Conservation (phyloP, 768 basidiomycete species). For the Psilocybe cubensis region DNA sequence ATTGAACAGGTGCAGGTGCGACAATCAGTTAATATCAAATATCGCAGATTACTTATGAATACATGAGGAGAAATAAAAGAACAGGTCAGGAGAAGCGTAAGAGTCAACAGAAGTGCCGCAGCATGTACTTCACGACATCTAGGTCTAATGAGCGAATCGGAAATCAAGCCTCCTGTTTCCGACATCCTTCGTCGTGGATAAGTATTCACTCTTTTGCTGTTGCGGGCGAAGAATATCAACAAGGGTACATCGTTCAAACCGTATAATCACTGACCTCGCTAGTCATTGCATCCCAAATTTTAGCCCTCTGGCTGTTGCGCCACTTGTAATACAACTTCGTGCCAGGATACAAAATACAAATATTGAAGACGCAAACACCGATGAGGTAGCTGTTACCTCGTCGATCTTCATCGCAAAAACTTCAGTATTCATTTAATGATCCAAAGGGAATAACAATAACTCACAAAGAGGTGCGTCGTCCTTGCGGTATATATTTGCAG, state of each 20-base stretch:
- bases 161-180: constrained; percentile 70
- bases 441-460: constrained; percentile 14
- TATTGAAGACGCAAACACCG: constrained; percentile 51
- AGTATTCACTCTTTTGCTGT: constrained; percentile 59
- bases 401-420: constrained; percentile 41
- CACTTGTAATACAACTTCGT: constrained; percentile 61
- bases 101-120: background rate
- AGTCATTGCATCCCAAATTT: constrained; percentile 62
- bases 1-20: no score
- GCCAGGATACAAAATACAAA: constrained; percentile 53
- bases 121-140: background rate
- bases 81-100: background rate
- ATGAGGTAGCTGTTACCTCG: constrained; percentile 64
- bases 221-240: background rate
- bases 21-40: no score
- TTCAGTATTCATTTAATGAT: background rate
- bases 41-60: background rate
- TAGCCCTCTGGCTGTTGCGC: constrained; percentile 57
- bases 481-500: constrained; percentile 58
- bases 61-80: background rate
- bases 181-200: constrained; percentile 57
- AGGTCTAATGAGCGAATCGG: constrained; percentile 55
- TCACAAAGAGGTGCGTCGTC: constrained; percentile 62
- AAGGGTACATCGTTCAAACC: background rate
- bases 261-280: constrained; percentile 35